These are phyloP conservation scores for Lasiosphaeria hispida DNA, from an alignment of 495 filamentous ascomycete species.

Conservation along the genomic window DNA sequence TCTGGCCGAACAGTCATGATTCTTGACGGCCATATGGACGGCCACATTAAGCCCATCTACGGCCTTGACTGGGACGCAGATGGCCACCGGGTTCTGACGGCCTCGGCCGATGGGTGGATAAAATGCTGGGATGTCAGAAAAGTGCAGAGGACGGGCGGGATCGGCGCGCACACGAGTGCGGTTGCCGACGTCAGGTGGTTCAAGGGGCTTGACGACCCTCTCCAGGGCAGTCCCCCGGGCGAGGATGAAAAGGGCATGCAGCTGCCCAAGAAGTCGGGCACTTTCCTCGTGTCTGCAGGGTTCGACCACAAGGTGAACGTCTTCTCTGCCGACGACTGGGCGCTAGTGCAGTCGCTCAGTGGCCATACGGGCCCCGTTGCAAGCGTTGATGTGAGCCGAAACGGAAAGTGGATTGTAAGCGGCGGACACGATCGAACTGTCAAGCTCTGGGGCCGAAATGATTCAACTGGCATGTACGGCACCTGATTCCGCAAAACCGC, in stretches of 20 bases:
- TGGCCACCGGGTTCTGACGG: slow-evolving; percentile 81
- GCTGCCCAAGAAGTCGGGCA: slow-evolving; percentile 66
- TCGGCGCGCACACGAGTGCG: slow-evolving; percentile 88
- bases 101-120: slow-evolving; percentile 91
- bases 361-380: slow-evolving; percentile 91
- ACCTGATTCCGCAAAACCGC: background rate
- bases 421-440: slow-evolving; percentile 92
- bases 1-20: slow-evolving; percentile 95
- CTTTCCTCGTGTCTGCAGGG: slow-evolving; percentile 85
- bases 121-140: slow-evolving; percentile 97
- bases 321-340: slow-evolving; percentile 96
- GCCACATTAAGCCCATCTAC: slow-evolving; percentile 90
- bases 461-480: slow-evolving; percentile 51
- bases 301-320: slow-evolving; percentile 96
- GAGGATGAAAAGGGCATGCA: slow-evolving; percentile 60
- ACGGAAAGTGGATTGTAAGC: slow-evolving; percentile 89
- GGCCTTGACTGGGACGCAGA: slow-evolving; percentile 90
- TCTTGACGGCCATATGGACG: slow-evolving; percentile 75
- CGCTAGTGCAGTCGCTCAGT: slow-evolving; percentile 77
- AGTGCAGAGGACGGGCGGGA: slow-evolving; percentile 74
- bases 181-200: slow-evolving; percentile 95
- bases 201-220: slow-evolving; percentile 70
- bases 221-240: slow-evolving; percentile 55
- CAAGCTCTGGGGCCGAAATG: slow-evolving; percentile 93
- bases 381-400: slow-evolving; percentile 78